Evolutionary conservation across 768 basidiomycete genomes (phyloP), one percentile per base, ranked within the genome.

Genomic region (Psilocybe sp.): DNA sequence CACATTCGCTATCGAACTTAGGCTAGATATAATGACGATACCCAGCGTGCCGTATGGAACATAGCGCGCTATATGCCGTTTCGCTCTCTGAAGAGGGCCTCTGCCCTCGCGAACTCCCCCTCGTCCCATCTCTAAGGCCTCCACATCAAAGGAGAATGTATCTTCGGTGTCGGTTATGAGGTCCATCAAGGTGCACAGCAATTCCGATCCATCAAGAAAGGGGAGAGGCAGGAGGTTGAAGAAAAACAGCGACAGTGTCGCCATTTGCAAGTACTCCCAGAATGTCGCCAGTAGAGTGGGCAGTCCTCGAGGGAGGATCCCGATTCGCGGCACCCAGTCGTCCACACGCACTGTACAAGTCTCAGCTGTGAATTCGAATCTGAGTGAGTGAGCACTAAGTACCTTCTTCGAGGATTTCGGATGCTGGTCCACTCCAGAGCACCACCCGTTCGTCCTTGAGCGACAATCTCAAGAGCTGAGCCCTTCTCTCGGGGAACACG

Each of bases 161-260:
- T 28, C 23, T 7, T 46, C n/a, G 31, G 36, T 32, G 1, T 34
- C 23, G 9, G 54, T 44, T 8, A 33, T 38, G 11, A 49, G 34
- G 32, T 64, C 62, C 15, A 70, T 42, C 7, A 69, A 36, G 8
- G 60, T 47, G 10, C 49, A 43, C 28, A 91, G 70, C 15, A 87
- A 68, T 55, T 84, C 78, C 7, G 74, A 67, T 20, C 92, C 92
- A 52, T 95, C 92, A 15, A 94, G 72, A 42, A 71, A 69, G 2
- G 80, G 78, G 32, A 93, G 62, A 0, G 92, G 91, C 18, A 94
- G 73, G 20, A 90, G 77, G 63, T 95, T 95, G 71, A 94, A 84
- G 50, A 92, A 67, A 64, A 80, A 92, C 1, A 95, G 71, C 2
- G 90, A 92, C 31, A 93, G 64, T n/a, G 84, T 82, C 2, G 88